These are phyloP conservation scores for Rhizomucor pusillus DNA, from an alignment of 371 early-diverging fungal genomes.

Conservation along the genomic window DNA sequence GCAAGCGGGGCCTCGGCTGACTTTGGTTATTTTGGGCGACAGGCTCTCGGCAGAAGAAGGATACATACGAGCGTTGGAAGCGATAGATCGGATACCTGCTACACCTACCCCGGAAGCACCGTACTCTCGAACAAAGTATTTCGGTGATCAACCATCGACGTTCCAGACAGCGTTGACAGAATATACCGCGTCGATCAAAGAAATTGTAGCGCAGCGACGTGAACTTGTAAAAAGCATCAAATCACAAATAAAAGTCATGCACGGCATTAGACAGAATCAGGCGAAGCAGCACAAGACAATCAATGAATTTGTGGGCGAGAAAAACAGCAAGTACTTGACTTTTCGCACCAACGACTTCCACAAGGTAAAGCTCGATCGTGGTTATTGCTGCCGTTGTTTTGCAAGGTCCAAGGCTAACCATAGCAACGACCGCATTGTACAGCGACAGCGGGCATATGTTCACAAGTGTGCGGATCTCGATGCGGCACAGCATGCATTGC, in stretches of 20 bases:
- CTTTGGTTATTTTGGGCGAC: background rate
- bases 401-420: too few species aligned
- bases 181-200: slow-evolving; percentile 3
- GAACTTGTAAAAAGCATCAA: slow-evolving; percentile 12
- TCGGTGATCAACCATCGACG: slow-evolving; percentile 5
- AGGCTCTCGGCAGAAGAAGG: slow-evolving; percentile 8
- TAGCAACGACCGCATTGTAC: too few species aligned
- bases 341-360: slow-evolving; percentile 7
- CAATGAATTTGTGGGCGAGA: slow-evolving; percentile 8
- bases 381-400: too few species aligned
- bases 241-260: slow-evolving; percentile 9
- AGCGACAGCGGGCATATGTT: slow-evolving; percentile 6
- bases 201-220: slow-evolving; percentile 2
- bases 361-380: background rate
- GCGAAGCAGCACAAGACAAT: slow-evolving; percentile 9
- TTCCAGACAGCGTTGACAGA: slow-evolving; percentile 6
- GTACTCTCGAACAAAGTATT: background rate
- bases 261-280: slow-evolving; percentile 2
- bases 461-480: slow-evolving; percentile 9
- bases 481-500: slow-evolving; percentile 6
- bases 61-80: slow-evolving; percentile 7
- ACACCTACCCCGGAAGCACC: slow-evolving; percentile 9
- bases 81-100: slow-evolving; percentile 1
- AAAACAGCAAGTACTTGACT: slow-evolving; percentile 8
- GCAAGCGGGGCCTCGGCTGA: background rate